Evolutionary conservation across 2,329 filamentous ascomycete species (phyloP), one percentile per base, ranked within the genome.

Genomic region (Akanthomyces dipterigenus): DNA sequence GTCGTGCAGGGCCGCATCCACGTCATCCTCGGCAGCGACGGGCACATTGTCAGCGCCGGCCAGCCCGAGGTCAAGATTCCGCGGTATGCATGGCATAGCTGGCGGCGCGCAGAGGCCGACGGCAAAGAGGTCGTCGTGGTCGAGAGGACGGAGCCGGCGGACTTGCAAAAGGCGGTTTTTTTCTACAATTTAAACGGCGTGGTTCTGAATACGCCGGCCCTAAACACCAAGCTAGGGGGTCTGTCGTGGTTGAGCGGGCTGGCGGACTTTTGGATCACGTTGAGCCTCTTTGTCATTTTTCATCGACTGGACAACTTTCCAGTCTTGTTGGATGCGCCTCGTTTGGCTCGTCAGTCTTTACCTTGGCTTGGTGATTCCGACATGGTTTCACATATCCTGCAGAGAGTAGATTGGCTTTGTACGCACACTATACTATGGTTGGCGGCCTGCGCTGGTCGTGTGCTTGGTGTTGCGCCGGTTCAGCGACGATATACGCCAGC

Each of bases 181-280:
- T 82, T 82, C 64, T 76, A 78, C 71, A 81, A 81, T 55, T 61
- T 82, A 28, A 81, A 81, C 46, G 75, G 75, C 0, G 67, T 77
- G 3, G 69, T 77, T 16, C 65, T 79, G 22, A 50, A 68, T 11
- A 64, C 67, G 1, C 55, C 55, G 22, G 55, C 28, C 9, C 28
- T 57, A 5, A 20, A 48, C 12, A 28, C 42, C 5, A 48, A 7
- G 55, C 14, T 57, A 31, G 24, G 14, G 20, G 38, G 26, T 18
- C 42, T 61, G 22, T 28, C 53, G 1, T 31, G 55, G 18, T 12
- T 69, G 4, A 65, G 66, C 7, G 64, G 61, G 0, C 24, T 70
- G 5, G 38, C 71, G 3, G 65, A 70, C 11, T 20, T 66, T 1
- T 73, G 71, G 71, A 63, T 73, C 7, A 67, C 66, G 7, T 28